Conservation (phyloP, 1,284 basidiomycete genomes). For the Neolentinus lepideus region DNA sequence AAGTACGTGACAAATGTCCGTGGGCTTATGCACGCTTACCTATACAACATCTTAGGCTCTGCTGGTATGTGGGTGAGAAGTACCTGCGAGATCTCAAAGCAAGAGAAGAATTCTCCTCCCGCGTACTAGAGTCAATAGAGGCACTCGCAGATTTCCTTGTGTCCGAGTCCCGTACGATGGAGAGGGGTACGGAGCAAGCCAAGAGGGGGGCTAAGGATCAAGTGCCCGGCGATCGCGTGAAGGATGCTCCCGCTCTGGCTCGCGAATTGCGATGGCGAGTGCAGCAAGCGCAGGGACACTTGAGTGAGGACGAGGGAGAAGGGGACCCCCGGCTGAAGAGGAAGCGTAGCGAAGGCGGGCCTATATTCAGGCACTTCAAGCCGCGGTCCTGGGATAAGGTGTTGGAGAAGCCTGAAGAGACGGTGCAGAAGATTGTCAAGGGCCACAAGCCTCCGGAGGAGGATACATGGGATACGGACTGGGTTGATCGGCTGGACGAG, state of each 20-base stretch:
- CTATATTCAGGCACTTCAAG: constrained; percentile 55
- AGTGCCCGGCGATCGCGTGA: constrained; percentile 73
- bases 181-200: constrained; percentile 51
- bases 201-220: constrained; percentile 74
- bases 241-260: constrained; percentile 71
- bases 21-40: constrained; percentile 3
- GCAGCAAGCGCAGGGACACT: constrained; percentile 53
- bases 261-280: constrained; percentile 80
- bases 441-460: constrained; percentile 29
- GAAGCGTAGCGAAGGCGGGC: constrained; percentile 33
- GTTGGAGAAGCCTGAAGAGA: constrained; percentile 33
- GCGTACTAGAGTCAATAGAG: constrained; percentile 68
- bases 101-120: constrained; percentile 49
- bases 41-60: constrained; percentile 45
- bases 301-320: constrained; percentile 62
- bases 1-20: constrained; percentile 39
- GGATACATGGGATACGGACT: constrained; percentile 15
- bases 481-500: neutral
- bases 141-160: constrained; percentile 74
- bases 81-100: constrained; percentile 67
- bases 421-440: constrained; percentile 27
- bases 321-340: constrained; percentile 38
- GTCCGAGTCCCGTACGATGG: constrained; percentile 64
- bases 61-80: constrained; percentile 85
- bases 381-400: constrained; percentile 58